Evolutionary conservation across 2,329 filamentous ascomycete species (phyloP).

Genomic region (Pleurostoma richardsiae): DNA sequence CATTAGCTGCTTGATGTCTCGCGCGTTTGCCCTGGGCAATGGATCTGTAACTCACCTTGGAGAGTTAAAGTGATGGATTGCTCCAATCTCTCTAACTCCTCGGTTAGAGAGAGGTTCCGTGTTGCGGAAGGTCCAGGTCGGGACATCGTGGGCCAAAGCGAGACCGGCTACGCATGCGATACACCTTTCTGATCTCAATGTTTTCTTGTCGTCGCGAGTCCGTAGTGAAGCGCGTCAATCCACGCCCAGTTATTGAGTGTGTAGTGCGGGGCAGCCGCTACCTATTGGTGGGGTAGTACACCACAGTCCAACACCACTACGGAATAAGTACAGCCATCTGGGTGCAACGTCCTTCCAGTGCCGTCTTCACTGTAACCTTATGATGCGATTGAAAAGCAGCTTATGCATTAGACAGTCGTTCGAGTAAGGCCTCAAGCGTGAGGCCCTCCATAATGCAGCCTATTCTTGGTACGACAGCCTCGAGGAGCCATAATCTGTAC

Average conservation of each 20-base stretch:
- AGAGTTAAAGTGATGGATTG: conserved; percentile 95
- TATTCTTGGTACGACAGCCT: too few species aligned
- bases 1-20: not conserved
- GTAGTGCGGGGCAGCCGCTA: conserved; percentile 7
- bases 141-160: conserved; percentile 34
- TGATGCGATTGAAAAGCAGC: too few species aligned
- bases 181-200: too few species aligned
- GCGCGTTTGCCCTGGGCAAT: not conserved
- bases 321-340: too few species aligned
- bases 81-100: conserved; percentile 92
- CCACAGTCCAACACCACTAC: too few species aligned
- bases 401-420: too few species aligned
- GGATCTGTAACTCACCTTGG: conserved; percentile 56
- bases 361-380: too few species aligned
- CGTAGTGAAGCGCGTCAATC: conserved; percentile 3
- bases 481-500: too few species aligned
- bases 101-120: conserved; percentile 71
- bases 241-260: conserved; percentile 5
- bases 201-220: not conserved
- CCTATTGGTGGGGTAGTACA: not conserved
- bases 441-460: too few species aligned
- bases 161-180: too few species aligned
- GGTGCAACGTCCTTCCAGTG: too few species aligned
- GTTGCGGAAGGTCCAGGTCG: conserved; percentile 39
- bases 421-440: too few species aligned